phyloP scores from a whole-genome alignment of 306 rosid genomes.

The Vigna angularis region DNA sequence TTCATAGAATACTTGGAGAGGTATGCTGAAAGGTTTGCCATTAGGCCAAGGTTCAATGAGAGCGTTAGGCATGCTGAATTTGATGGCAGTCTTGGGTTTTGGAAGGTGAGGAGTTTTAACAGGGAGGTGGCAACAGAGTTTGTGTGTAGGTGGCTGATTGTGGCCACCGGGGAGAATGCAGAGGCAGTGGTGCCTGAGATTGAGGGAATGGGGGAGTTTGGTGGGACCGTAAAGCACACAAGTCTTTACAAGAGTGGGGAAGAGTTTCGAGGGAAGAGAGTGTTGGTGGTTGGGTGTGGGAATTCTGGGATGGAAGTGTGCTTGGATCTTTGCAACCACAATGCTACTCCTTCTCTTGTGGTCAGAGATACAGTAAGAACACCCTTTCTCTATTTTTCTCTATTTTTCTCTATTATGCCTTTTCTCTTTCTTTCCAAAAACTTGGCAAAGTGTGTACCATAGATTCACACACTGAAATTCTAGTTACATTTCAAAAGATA shows the following conservation, averaged over 20 bases:
- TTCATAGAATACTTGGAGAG: conserved; percentile 63
- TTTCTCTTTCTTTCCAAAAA: not conserved
- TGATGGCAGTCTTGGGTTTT: conserved; percentile 58
- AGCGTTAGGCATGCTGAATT: conserved; percentile 58
- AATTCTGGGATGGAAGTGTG: conserved; percentile 97
- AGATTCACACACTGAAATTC: not conserved
- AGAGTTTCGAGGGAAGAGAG: conserved; percentile 65
- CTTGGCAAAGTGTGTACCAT: not conserved
- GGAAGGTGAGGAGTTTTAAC: conserved; percentile 56
- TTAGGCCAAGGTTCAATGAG: conserved; percentile 65
- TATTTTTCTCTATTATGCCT: not conserved
- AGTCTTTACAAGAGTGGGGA: conserved; percentile 74
- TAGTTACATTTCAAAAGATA: not conserved
- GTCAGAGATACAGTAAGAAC: conserved; percentile 79
- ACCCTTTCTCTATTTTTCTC: not conserved
- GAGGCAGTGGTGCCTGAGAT: conserved; percentile 75
- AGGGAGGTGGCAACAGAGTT: conserved; percentile 49
- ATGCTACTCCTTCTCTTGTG: conserved; percentile 78
- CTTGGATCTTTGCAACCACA: conserved; percentile 81
- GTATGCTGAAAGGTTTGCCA: conserved; percentile 59
- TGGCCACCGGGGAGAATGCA: conserved; percentile 91
- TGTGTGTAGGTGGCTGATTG: conserved; percentile 75
- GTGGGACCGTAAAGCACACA: conserved; percentile 66
- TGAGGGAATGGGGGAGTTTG: conserved; percentile 64
- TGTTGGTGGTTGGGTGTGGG: conserved; percentile 92